A percentile compares a stretch with the other conserved stretches of the same genome.
These are phyloP conservation scores for Lindgomyces ingoldianus DNA, from an alignment of 495 filamentous ascomycete genomes.

Conservation along the genomic window DNA sequence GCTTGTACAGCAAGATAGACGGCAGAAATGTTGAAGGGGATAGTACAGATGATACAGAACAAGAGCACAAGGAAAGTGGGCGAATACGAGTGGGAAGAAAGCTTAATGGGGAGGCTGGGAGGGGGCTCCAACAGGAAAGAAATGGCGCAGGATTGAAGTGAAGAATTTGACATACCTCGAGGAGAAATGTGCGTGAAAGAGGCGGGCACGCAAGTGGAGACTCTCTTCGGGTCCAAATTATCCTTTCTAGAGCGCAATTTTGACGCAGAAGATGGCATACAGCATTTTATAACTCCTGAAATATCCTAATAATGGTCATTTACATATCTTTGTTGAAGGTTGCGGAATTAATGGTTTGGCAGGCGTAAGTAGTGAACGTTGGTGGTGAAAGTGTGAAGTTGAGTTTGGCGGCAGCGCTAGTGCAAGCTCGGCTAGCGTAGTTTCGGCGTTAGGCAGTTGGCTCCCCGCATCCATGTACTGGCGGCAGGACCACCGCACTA, in stretches of 20 bases:
- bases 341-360: background rate
- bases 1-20: no score
- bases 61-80: background rate
- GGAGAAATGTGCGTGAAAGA: background rate
- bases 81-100: background rate
- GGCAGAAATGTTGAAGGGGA: background rate
- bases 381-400: slow-evolving; percentile 2
- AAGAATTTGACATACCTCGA: slow-evolving; percentile 3
- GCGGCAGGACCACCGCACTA: background rate
- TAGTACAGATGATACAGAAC: background rate
- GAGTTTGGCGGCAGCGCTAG: slow-evolving; percentile 6
- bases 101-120: background rate
- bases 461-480: background rate
- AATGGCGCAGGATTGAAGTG: background rate
- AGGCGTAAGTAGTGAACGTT: background rate
- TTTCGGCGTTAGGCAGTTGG: slow-evolving; percentile 19
- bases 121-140: background rate
- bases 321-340: background rate
- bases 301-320: background rate
- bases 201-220: background rate
- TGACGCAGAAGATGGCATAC: background rate
- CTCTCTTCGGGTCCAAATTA: background rate
- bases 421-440: background rate
- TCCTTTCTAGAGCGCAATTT: background rate
- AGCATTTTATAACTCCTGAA: background rate